Evolutionary conservation across 1,284 basidiomycete genomes (phyloP), one percentile per base, ranked within the genome.

Genomic region (Leucoagaricus sp.): DNA sequence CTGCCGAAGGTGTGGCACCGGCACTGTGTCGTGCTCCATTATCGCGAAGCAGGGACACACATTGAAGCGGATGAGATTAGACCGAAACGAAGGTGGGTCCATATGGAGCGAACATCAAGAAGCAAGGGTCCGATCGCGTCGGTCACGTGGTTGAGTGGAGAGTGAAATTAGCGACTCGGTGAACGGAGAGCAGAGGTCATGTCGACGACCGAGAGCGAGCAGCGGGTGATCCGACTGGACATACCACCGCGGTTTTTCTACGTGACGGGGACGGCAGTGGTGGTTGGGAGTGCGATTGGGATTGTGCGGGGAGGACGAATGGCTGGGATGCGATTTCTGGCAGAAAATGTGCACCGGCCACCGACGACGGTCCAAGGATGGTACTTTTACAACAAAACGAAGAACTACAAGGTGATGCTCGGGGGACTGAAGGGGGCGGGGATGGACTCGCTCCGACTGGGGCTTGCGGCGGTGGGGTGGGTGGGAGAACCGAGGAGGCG

Each of bases 331-430:
- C 76, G 76, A 36, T 85, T 83, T 62, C 69, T 85, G 46, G 83
- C 84, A 21, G 83, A 85, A 66, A 85, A 85, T 64, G 83, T 86
- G 34, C 93, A 94, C 71, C 79, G 90, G 53, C 78, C 89, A 52
- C 92, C 92, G 28, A 86, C 74, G 65, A 94, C 92, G 28, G 80
- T 93, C 56, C 82, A 86, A 61, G 92, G 92, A 63, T 94, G 92
- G 93, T 94, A 94, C 69, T 88, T 92, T 65, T 94, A 94, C 82
- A 89, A 92, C 70, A 94, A 94, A 78, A 93, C 91, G 40, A 94
- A 94, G 73, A 94, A 94, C 75, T 94, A 94, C 76, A 79, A 82
- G 64, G 84, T 93, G 64, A 79, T 92, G 68, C 80, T 86, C 61
- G 87, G 81, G 1, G 91, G 82, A n/a, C 67, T 93, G 67, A 83